phyloP scores from a whole-genome alignment of 139 green algal genomes.

The Diplosphaera chodatii region DNA sequence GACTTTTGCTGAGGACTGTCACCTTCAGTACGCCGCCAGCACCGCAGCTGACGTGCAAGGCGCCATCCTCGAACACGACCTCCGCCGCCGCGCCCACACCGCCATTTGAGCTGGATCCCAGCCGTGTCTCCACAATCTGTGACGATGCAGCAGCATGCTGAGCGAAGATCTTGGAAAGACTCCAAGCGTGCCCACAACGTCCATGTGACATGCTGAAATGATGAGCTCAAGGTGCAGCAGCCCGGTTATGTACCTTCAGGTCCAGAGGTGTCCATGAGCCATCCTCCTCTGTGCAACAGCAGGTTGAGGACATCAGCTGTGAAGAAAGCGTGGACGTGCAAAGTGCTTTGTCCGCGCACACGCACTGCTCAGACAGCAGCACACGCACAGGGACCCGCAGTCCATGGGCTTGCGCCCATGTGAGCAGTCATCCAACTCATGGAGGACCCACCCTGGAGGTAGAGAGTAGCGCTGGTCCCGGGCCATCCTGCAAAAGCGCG shows the following conservation, averaged over 20 bases:
- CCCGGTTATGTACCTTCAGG: too few species aligned
- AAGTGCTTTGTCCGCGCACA: too few species aligned
- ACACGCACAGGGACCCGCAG: neutral
- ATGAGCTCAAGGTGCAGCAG: slow-evolving; percentile 13
- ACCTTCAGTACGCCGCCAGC: too few species aligned
- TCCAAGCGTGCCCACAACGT: too few species aligned
- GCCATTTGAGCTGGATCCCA: neutral
- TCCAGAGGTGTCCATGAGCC: neutral
- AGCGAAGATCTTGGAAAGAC: too few species aligned
- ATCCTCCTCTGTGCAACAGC: neutral
- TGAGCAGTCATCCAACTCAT: neutral
- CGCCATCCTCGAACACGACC: slow-evolving; percentile 2
- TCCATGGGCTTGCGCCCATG: slow-evolving; percentile 5
- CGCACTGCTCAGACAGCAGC: too few species aligned
- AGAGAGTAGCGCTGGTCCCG: slow-evolving; percentile 50
- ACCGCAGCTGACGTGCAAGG: neutral
- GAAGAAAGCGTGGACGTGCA: too few species aligned
- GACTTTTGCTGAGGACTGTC: slow-evolving; percentile 8
- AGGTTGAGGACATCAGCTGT: neutral
- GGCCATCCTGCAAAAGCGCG: slow-evolving; percentile 77
- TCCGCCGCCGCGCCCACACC: neutral
- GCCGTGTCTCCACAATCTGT: slow-evolving; percentile 6
- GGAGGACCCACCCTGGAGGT: slow-evolving; percentile 14
- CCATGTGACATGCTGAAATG: too few species aligned
- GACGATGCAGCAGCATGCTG: neutral